Evolutionary conservation across 2,329 filamentous ascomycete genomes (phyloP).

Genomic region (Fusarium albidum): DNA sequence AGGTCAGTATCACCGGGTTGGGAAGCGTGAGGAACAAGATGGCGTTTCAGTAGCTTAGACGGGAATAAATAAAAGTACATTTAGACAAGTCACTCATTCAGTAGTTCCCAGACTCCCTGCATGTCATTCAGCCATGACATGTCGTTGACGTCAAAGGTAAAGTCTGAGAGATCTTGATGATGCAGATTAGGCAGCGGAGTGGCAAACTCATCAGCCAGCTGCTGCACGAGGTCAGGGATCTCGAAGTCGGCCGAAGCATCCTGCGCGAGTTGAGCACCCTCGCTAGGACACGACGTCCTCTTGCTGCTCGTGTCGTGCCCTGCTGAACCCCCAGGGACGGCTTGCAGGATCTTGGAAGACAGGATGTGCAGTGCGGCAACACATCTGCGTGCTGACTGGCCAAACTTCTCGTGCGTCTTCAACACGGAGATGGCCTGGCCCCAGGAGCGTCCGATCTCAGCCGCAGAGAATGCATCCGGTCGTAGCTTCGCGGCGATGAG

Average conservation of each 20-base stretch:
- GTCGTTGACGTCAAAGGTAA: conserved; percentile 44
- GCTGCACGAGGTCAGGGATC: conserved; percentile 23
- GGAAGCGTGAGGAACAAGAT: conserved; percentile 49
- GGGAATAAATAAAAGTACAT: conserved; percentile 7
- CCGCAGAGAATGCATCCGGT: conserved; percentile 41
- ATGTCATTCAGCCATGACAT: conserved; percentile 47
- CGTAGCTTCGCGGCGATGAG: conserved; percentile 48
- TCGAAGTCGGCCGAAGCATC: conserved; percentile 3
- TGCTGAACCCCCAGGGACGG: conserved; percentile 2
- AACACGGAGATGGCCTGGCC: conserved; percentile 45
- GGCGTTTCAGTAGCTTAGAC: conserved; percentile 41
- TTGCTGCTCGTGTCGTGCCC: not conserved
- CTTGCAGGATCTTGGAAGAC: conserved; percentile 44
- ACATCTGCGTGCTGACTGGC: conserved; percentile 44
- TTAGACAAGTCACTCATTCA: conserved; percentile 31
- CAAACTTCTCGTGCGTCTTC: conserved; percentile 45
- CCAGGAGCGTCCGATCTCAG: conserved; percentile 43
- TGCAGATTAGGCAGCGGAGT: conserved; percentile 32
- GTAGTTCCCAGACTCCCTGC: conserved; percentile 42
- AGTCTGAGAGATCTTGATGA: conserved; percentile 37
- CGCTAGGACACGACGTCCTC: not conserved
- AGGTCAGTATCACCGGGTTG: conserved; percentile 51
- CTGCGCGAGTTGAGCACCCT: not conserved
- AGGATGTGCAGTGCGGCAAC: conserved; percentile 46
- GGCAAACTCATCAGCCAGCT: conserved; percentile 34